A percentile compares a stretch with the other conserved stretches of the same genome.
Conservation (phyloP, 805 yeast genomes). For the Cyberlindnera galapagoensis region DNA sequence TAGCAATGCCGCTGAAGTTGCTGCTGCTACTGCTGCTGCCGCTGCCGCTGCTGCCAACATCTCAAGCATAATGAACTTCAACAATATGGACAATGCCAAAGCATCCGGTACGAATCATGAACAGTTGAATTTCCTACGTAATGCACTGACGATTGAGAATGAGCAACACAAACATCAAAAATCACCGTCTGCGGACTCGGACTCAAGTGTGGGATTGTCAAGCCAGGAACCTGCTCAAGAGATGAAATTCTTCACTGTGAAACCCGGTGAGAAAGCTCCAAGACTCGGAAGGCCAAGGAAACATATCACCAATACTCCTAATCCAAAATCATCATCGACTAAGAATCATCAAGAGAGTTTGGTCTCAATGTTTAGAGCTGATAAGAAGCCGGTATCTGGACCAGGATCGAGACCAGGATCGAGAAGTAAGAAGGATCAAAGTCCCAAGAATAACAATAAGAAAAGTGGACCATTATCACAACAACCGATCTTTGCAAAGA, state of each 20-base stretch:
- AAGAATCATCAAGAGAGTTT: slow-evolving; percentile 20
- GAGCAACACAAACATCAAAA: not conserved
- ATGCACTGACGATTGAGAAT: slow-evolving; percentile 5
- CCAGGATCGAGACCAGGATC: slow-evolving; percentile 26
- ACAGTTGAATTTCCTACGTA: slow-evolving; percentile 11
- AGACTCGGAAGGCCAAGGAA: slow-evolving; percentile 24
- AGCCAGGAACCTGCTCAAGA: slow-evolving; percentile 18
- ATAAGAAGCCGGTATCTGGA: slow-evolving; percentile 20
- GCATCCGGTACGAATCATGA: slow-evolving; percentile 3
- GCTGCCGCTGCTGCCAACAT: slow-evolving; percentile 22
- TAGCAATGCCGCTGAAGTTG: slow-evolving; percentile 4
- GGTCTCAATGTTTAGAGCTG: slow-evolving; percentile 22
- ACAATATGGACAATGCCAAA: slow-evolving; percentile 8
- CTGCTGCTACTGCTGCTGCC: slow-evolving; percentile 11
- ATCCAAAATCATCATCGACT: slow-evolving; percentile 7
- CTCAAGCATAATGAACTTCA: slow-evolving; percentile 22
- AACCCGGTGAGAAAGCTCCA: slow-evolving; percentile 22
- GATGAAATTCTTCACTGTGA: slow-evolving; percentile 23
- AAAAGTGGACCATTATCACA: not conserved
- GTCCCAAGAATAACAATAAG: not conserved
- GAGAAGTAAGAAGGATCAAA: slow-evolving; percentile 2
- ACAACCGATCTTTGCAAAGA: slow-evolving; percentile 8
- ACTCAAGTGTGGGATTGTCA: slow-evolving; percentile 21
- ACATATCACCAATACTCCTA: slow-evolving; percentile 1
- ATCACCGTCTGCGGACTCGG: not conserved